Percentiles rank a stretch among this genome's conserved stretches.
Evolutionary conservation across 352 stramenopile genomes (phyloP).

Genomic region (Phytopythium kandeliae): DNA sequence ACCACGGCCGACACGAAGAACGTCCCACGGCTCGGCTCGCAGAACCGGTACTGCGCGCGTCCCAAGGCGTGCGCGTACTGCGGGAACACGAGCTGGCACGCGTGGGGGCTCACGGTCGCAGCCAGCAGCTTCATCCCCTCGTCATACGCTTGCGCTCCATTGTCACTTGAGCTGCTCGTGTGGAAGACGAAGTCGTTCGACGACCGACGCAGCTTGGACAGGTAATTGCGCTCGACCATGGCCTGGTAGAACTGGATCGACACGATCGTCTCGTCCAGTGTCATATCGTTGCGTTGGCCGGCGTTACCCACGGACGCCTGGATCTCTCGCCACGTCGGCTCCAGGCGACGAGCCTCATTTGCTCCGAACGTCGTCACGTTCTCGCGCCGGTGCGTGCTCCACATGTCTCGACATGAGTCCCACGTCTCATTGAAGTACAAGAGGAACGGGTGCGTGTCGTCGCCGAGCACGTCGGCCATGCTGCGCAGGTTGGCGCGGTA

Average conservation of each 20-base stretch:
- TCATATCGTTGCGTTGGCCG: constrained; percentile 11
- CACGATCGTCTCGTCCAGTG: constrained; percentile 25
- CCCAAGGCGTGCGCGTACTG: constrained; percentile 21
- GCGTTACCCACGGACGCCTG: constrained; percentile 14
- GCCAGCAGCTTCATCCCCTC: constrained; percentile 24
- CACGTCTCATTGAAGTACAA: constrained; percentile 19
- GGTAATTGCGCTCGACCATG: constrained; percentile 24
- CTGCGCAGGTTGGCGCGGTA: constrained; percentile 19
- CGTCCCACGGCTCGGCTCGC: constrained; percentile 19
- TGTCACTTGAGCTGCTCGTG: constrained; percentile 1
- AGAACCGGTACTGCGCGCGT: constrained; percentile 27
- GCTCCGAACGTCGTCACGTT: constrained; percentile 28
- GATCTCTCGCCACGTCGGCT: constrained; percentile 18
- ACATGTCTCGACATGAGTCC: constrained; percentile 23
- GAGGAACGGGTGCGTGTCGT: constrained; percentile 22
- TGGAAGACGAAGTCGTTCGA: constrained; percentile 5
- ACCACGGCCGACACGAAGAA: constrained; percentile 25
- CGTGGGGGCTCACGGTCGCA: constrained; percentile 17
- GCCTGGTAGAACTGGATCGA: constrained; percentile 26
- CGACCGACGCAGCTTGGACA: constrained; percentile 10
- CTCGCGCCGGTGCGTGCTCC: constrained; percentile 25
- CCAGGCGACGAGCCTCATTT: constrained; percentile 16
- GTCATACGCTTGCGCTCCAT: constrained; percentile 14
- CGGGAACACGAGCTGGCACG: constrained; percentile 18
- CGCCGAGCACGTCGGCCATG: constrained; percentile 22